Base-by-base conservation (phyloP, 768 basidiomycete species). In the Boletus tomentosulus region DNA sequence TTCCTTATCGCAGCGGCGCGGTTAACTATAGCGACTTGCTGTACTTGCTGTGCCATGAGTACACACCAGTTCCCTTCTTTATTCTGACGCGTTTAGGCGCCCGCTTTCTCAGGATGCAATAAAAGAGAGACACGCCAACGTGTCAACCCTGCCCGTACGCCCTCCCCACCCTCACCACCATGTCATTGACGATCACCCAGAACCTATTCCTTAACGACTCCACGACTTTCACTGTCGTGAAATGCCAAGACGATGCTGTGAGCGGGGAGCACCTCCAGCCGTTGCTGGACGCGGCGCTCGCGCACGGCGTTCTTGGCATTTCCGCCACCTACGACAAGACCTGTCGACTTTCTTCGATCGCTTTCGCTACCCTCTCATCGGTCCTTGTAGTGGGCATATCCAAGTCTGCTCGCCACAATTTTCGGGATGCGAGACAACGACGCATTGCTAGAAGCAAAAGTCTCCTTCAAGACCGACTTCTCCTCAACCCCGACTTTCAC, bases 261-360 rank as follows among this genome's bases (percentile, higher is more conserved):
- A 56, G 25, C n/a, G 28, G 48, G 11, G 46, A 28, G 8, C 46
- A 66, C 12, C 41, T 78, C 25, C 55, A 60, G 9, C 52, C 52
- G 1, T 71, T 81, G 19, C 41, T 73, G 34, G 51, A 63, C 19
- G 59, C 71, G 0, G 48, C 66, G 28, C 24, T 30, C n/a, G 50
- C 11, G 15, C 16, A 43, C 10, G 51, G 61, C 22, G 38, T 57
- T 25, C 54, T 78, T 28, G 81, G 80, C 4, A 53, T 82, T 5
- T 72, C 81, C 8, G 75, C 79, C 0, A 64, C 67, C 0, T 80
- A 77, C 54, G 73, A 69, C 3, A 10, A 67, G 0, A 64, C 67
- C 6, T 71, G 72, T 33, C 56, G 60, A 9, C 58, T 82, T 11
- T 67, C 64, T 0, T 59, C 62, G 1, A 59, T 82, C 2, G 77